phyloP scores from a whole-genome alignment of 2,329 filamentous ascomycete genomes.

The Colletotrichum sp. region DNA sequence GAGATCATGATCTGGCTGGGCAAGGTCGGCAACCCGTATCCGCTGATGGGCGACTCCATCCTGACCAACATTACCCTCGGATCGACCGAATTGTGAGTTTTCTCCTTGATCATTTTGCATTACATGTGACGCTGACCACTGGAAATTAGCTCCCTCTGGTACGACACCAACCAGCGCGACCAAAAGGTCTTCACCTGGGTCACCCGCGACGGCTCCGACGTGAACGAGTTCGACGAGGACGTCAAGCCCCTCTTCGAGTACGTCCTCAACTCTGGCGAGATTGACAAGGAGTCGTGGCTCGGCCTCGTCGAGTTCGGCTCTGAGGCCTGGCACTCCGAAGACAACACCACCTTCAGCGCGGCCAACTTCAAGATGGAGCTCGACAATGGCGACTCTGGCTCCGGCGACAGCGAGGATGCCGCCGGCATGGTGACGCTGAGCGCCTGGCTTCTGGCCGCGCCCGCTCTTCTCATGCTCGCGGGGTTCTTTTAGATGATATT shows the following conservation, averaged over 20 bases:
- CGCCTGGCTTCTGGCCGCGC: not conserved
- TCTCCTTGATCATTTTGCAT: not conserved
- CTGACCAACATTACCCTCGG: slow-evolving; percentile 29
- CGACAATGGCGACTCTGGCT: slow-evolving; percentile 4
- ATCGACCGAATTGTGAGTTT: slow-evolving; percentile 31
- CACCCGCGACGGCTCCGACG: slow-evolving; percentile 21
- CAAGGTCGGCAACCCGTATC: slow-evolving; percentile 29
- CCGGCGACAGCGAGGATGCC: not conserved
- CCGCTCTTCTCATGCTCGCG: not conserved
- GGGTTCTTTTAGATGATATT: not conserved
- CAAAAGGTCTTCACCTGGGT: slow-evolving; percentile 36
- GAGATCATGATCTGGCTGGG: slow-evolving; percentile 40
- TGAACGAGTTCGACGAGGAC: slow-evolving; percentile 32
- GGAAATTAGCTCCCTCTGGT: slow-evolving; percentile 29
- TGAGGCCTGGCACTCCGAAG: slow-evolving; percentile 31
- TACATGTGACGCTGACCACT: not conserved
- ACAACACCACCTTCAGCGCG: slow-evolving; percentile 35
- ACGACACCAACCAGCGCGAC: slow-evolving; percentile 31
- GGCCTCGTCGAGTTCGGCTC: slow-evolving; percentile 35
- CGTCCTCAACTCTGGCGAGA: slow-evolving; percentile 31
- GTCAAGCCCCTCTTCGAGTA: slow-evolving; percentile 34
- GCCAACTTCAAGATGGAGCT: slow-evolving; percentile 29
- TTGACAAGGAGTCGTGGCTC: slow-evolving; percentile 29
- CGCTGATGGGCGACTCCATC: slow-evolving; percentile 28
- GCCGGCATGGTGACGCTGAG: not conserved